phyloP scores from a whole-genome alignment of 768 basidiomycete genomes.

The Sporobolomyces pararoseus region DNA sequence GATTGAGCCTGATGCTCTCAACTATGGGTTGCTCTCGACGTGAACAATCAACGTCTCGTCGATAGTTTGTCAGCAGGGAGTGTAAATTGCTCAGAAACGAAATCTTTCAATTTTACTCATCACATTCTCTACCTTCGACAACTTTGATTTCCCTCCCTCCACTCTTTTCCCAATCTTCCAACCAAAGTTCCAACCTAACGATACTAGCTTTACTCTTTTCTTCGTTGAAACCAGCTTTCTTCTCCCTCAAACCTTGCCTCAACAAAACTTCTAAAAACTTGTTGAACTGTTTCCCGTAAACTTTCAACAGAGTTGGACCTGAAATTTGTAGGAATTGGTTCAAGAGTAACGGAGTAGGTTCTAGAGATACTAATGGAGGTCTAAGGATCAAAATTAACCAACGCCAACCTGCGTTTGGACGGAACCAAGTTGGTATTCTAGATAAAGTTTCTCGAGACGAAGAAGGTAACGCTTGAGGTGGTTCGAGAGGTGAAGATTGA shows the following conservation, averaged over 20 bases:
- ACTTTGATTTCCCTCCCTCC: slow-evolving; percentile 7
- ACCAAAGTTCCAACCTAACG: slow-evolving; percentile 30
- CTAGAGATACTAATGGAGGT: slow-evolving; percentile 40
- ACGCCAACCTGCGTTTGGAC: slow-evolving; percentile 42
- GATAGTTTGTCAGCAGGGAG: too few species aligned
- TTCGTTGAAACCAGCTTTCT: slow-evolving; percentile 37
- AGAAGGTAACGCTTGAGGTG: slow-evolving; percentile 24
- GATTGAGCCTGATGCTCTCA: too few species aligned
- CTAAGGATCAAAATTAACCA: slow-evolving; percentile 34
- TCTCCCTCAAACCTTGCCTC: slow-evolving; percentile 37
- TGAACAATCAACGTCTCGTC: too few species aligned
- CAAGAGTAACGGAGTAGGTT: slow-evolving; percentile 40
- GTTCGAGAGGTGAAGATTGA: slow-evolving; percentile 27
- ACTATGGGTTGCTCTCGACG: too few species aligned
- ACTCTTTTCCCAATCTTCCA: slow-evolving; percentile 41
- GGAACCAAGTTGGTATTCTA: slow-evolving; percentile 42
- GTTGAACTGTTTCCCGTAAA: slow-evolving; percentile 38
- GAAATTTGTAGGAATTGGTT: slow-evolving; percentile 39
- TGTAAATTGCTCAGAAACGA: background rate
- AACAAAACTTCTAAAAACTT: slow-evolving; percentile 40
- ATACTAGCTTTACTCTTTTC: slow-evolving; percentile 27
- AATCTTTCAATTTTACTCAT: background rate
- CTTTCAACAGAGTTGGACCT: slow-evolving; percentile 14
- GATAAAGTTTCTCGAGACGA: background rate
- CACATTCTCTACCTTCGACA: slow-evolving; percentile 5